Conservation (phyloP, 345 rosid genomes). For the Noccaea caerulescens region DNA sequence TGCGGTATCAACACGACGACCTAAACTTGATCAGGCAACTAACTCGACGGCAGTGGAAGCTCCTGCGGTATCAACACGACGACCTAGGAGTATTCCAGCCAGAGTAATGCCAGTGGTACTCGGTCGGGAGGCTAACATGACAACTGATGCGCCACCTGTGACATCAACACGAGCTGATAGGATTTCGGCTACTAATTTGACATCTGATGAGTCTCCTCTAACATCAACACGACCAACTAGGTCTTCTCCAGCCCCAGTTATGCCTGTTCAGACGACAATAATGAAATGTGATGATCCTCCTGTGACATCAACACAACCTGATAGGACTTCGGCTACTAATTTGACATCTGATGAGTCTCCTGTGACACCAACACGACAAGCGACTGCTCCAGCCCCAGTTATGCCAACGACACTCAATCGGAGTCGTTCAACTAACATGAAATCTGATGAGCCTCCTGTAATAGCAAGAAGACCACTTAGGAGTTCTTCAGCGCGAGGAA, state of each 20-base stretch:
- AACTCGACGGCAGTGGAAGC: constrained; percentile 31
- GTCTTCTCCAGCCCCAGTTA: constrained; percentile 24
- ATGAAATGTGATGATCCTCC: constrained; percentile 28
- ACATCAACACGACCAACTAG: constrained; percentile 31
- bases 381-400: constrained; percentile 25
- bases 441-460: constrained; percentile 39
- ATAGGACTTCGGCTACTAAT: constrained; percentile 28
- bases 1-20: constrained; percentile 13
- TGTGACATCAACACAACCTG: constrained; percentile 30
- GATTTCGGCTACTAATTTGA: constrained; percentile 13
- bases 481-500: constrained; percentile 34
- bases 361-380: constrained; percentile 26
- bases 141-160: constrained; percentile 36
- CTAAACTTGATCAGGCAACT: constrained; percentile 37
- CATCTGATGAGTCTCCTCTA: constrained; percentile 28
- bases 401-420: constrained; percentile 26
- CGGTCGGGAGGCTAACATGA: constrained; percentile 30
- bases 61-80: constrained; percentile 38
- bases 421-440: constrained; percentile 38
- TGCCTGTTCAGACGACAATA: constrained; percentile 35
- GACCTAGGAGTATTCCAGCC: constrained; percentile 35
- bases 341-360: constrained; percentile 32
- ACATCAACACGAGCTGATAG: constrained; percentile 31
- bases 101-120: constrained; percentile 47
- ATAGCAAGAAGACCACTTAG: constrained; percentile 37